Base-by-base conservation (phyloP, 176 grass and related monocot genomes). In the Hordeum marinum region DNA sequence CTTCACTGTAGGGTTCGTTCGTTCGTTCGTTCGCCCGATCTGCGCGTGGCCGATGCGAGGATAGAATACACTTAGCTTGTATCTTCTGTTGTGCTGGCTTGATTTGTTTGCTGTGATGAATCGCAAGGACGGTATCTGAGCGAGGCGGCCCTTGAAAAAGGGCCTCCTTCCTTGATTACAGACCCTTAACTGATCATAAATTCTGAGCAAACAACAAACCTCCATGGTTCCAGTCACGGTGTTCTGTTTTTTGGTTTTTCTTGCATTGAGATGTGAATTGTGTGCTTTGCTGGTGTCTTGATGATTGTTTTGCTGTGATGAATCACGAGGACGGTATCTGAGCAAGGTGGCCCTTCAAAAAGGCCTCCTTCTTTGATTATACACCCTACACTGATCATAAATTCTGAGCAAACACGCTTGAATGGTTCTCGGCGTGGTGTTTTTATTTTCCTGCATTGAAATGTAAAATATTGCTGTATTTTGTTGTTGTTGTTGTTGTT, bases 41-140 rank as follows among this genome's bases (percentile, higher is more conserved):
- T 50, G 46, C 6, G 48, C 48, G 0, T 50, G 46, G 0, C 2
- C 15, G 46, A 17, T 2, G 14, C 6, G 13, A 15, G 2, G 5
- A 3, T 3, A 23, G 20, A 20, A 4, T 58, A 21, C 4, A 0
- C 50, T 20, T 20, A 4, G 1, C 5, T 20, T 18, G 5, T 6
- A 18, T 54, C 50, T 29, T 29, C n/a, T 29, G 1, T 20, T 58
- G 54, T 1, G 20, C 3, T n/a, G 2, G 0, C 0, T 21, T 58
- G 0, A 21, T 72, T 71, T 72, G 29, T 29, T 72, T 72, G 69
- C 69, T 26, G 40, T 72, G 69, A 72, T 35, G 78, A 67, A 26
- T 14, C 17, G 9, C 34, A 61, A 60, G 80, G 80, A 83, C 68
- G 80, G 67, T 83, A 83, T 83, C 50, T 73, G 68, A 83, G 48